Base-by-base conservation (phyloP, 352 stramenopile species). In the Peronospora farinosa region DNA sequence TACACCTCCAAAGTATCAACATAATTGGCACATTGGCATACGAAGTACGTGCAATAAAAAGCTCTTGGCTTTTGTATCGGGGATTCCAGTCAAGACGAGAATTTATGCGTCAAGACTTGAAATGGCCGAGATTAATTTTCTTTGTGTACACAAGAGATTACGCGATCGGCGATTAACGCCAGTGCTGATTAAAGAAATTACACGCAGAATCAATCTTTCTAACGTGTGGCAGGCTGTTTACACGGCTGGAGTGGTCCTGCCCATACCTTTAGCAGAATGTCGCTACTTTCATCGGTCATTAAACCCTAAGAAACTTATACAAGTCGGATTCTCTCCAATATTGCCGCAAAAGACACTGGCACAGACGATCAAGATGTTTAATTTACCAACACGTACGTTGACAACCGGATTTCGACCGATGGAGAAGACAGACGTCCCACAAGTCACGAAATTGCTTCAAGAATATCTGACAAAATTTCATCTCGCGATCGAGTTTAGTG, bases 151-250 rank as follows among this genome's bases (percentile, higher is more conserved):
- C 82, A 98, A 99, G 78, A 99, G 98, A 63, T 73, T 99, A 15
- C 82, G 93, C 10, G 72, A 77, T 19, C 97, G 97, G 75, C 85
- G 97, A 16, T 64, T 99, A 6, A 96, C 97, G n/a, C 97, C 97
- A 0, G 96, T 99, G 35, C 76, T 99, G 0, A 99, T 99, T 67
- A 99, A 99, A 78, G 97, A 99, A 69, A 95, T 99, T 44, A 99
- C 97, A 17, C 82, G 97, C 9, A 74, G 95, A 12, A 96, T 99
- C 5, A 99, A 99, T 72, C 60, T 97, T 27, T 85, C 60, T 15
- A 54, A 95, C 58, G 72, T 95, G 15, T 96, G 84, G 83, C 95
- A 99, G 70, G 97, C 97, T 5, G 95, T 99, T 5, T 99, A 99
- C 78, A 99, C 97, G 25, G 97, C 96, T 0, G 97, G 97, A n/a